Evolutionary conservation across 305 asterid genomes (phyloP).

Genomic region (Withania somnifera): DNA sequence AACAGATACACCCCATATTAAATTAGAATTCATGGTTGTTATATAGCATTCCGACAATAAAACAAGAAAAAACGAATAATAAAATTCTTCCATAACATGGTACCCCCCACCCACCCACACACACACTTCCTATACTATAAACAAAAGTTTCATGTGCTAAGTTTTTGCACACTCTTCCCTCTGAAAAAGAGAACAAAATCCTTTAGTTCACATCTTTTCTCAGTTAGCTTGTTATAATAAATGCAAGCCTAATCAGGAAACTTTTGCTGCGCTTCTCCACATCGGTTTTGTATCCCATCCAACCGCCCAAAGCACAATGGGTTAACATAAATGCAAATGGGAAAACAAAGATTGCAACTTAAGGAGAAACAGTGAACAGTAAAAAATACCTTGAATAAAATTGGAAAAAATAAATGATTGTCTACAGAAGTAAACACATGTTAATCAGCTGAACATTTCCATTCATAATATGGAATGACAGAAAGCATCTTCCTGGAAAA

Average conservation of each 20-base stretch:
- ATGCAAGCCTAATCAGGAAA: not conserved
- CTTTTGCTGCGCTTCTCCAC: not conserved
- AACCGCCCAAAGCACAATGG: not conserved
- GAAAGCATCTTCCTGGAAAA: not conserved
- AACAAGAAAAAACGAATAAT: not conserved
- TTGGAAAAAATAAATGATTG: not conserved
- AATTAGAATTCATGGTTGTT: not conserved
- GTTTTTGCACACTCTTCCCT: not conserved
- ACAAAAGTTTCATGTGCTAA: not conserved
- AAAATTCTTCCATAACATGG: not conserved
- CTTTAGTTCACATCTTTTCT: not conserved
- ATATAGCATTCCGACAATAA: not conserved
- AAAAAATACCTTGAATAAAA: not conserved
- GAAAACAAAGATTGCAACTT: not conserved
- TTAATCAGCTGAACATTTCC: not conserved
- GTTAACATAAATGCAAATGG: not conserved
- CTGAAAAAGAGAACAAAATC: not conserved
- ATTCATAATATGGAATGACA: not conserved
- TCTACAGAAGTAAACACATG: not conserved
- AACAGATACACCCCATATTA: not conserved
- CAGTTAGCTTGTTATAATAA: not conserved
- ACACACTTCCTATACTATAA: not conserved
- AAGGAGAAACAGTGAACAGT: not conserved
- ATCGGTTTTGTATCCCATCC: not conserved
- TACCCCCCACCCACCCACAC: not conserved